Evolutionary conservation across 2,329 filamentous ascomycete species (phyloP), one percentile per base, ranked within the genome.

Genomic region (Orbilia ellipsospora): DNA sequence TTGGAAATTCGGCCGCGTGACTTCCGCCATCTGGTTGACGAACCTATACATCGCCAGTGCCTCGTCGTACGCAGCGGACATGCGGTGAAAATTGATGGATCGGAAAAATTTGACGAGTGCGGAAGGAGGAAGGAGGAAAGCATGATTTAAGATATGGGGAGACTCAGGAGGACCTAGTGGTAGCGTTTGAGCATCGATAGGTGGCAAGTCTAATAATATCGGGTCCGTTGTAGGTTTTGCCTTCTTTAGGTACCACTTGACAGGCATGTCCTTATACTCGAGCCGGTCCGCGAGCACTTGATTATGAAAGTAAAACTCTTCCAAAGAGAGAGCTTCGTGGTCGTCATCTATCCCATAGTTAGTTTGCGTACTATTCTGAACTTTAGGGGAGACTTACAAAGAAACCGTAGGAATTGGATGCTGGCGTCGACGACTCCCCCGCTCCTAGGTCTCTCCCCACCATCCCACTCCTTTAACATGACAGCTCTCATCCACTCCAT

Each of bases 61-160:
- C 77, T 89, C 87, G 80, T 95, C 91, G 79, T 90, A 93, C 15
- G 90, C 88, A 70, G 89, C 88, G 78, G 90, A 92, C 94, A 98
- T 98, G 15, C 87, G 87, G 0, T 92, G 88, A 79, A 95, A 93
- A 80, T 97, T 97, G 80, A 97, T 90, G 2, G 92, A 88, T 16
- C 94, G 90, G 81, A 98, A 97, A 81, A 93, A 96, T 0, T 89
- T 89, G 1, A 96, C 90, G 1, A 96, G 83, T 0, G 88, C 88
- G 0, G 89, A 86, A 0, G 90, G 86, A 18, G 87, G 89, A 79
- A 97, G 97, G 0, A 98, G 85, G 80, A 91, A 96, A 0, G 92
- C 89, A 77, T 91, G 92, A 72, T 93, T 90, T 2, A 98, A 84
- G 0, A 98, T 84, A 81, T 97, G 93, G 20, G 90, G 84, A 28